phyloP scores from a whole-genome alignment of 306 rosid genomes.

The Fagus sylvatica region DNA sequence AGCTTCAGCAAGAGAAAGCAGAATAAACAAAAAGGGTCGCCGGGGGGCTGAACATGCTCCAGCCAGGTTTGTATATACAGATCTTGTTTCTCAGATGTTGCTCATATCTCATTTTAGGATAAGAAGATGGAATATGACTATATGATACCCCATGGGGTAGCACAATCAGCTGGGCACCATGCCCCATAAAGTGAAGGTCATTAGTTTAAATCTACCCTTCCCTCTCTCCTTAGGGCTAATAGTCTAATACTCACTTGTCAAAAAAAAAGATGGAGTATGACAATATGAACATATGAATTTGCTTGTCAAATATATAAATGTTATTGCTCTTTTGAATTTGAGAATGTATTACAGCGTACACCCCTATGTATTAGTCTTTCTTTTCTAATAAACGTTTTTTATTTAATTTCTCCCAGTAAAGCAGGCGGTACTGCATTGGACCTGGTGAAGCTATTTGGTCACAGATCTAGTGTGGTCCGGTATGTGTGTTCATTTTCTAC shows the following conservation, averaged over 20 bases:
- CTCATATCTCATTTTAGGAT: neutral
- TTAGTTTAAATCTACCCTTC: neutral
- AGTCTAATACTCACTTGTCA: too few species aligned
- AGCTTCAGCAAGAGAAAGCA: conserved; percentile 86
- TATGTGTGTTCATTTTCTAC: conserved; percentile 42
- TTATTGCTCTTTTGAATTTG: neutral
- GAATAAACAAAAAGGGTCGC: conserved; percentile 89
- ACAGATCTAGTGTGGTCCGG: conserved; percentile 79
- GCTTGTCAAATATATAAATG: neutral
- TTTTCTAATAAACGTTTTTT: neutral
- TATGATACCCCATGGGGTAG: neutral
- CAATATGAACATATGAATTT: neutral
- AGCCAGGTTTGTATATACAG: conserved; percentile 47
- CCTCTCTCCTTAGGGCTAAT: conserved; percentile 10
- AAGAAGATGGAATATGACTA: neutral
- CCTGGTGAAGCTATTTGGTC: conserved; percentile 88
- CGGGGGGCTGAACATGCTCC: conserved; percentile 70
- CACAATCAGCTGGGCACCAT: too few species aligned
- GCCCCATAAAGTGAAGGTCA: neutral
- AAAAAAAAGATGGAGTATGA: too few species aligned
- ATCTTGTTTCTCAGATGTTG: neutral
- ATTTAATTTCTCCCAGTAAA: conserved; percentile 48
- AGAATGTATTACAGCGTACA: neutral
- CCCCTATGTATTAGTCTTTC: neutral
- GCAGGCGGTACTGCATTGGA: conserved; percentile 73